Percentiles rank a stretch among this genome's conserved stretches.
These are phyloP conservation scores for Sporothrix brasiliensis DNA, from an alignment of 2,329 filamentous ascomycete genomes.

Conservation along the genomic window DNA sequence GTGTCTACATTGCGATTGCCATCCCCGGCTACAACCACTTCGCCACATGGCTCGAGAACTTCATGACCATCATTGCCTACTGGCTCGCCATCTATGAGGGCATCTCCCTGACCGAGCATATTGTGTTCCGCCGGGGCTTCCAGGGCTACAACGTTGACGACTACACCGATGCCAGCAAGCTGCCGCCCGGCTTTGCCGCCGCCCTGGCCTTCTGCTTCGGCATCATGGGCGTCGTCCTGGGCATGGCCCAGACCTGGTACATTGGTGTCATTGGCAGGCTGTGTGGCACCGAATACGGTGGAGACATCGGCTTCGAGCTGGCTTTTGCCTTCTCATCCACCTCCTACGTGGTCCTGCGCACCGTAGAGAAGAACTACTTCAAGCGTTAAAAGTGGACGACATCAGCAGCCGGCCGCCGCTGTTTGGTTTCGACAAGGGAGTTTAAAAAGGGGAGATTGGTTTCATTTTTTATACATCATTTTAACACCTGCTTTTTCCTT, in stretches of 20 bases:
- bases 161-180: conserved; percentile 50
- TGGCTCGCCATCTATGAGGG: conserved; percentile 53
- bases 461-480: not conserved
- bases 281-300: conserved; percentile 49
- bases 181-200: conserved; percentile 44
- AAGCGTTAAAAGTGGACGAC: conserved; percentile 38
- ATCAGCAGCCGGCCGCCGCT: not conserved
- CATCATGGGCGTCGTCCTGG: conserved; percentile 57
- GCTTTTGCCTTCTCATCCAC: conserved; percentile 52
- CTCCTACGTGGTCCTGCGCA: conserved; percentile 56
- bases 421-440: not conserved
- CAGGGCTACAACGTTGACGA: conserved; percentile 50
- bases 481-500: not conserved
- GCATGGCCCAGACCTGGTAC: conserved; percentile 65
- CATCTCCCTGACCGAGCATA: conserved; percentile 43
- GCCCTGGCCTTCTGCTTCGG: conserved; percentile 40
- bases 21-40: conserved; percentile 48
- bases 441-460: conserved; percentile 14
- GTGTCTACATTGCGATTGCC: conserved; percentile 61
- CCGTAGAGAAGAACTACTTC: conserved; percentile 48
- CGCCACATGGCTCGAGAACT: conserved; percentile 45
- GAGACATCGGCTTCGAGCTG: conserved; percentile 67
- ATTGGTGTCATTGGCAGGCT: conserved; percentile 61
- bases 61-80: conserved; percentile 47
- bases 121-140: conserved; percentile 51